A percentile compares a stretch with the other conserved stretches of the same genome.
Conservation (phyloP, 257 asterid species). For the Solanum tacnaense region DNA sequence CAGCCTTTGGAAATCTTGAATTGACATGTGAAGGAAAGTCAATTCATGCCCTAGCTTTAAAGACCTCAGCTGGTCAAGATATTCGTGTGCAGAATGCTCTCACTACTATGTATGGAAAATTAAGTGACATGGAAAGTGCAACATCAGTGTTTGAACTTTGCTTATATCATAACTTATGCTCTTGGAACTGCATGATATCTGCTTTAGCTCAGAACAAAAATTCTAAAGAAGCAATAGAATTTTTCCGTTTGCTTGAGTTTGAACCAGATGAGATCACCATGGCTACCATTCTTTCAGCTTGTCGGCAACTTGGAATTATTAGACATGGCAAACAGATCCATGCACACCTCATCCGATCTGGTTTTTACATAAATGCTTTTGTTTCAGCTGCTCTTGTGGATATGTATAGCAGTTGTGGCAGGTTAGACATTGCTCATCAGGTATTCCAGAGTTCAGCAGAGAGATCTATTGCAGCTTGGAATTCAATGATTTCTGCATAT, state of each 20-base stretch:
- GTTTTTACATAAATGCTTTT: constrained; percentile 27
- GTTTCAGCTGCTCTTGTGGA: constrained; percentile 46
- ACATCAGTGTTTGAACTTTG: constrained; percentile 33
- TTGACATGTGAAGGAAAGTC: constrained; percentile 26
- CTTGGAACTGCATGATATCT: constrained; percentile 61
- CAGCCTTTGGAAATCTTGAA: constrained; percentile 55
- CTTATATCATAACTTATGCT: constrained; percentile 37
- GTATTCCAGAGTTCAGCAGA: constrained; percentile 26
- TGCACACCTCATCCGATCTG: constrained; percentile 33
- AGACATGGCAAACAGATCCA: constrained; percentile 52
- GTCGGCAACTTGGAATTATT: constrained; percentile 44
- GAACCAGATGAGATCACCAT: constrained; percentile 57
- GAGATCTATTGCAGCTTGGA: constrained; percentile 47
- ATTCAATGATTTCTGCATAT: constrained; percentile 53
- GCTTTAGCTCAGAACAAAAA: constrained; percentile 55
- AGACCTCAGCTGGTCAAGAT: constrained; percentile 26
- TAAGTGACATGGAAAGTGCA: constrained; percentile 48
- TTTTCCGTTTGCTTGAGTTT: constrained; percentile 41
- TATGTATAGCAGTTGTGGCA: constrained; percentile 67
- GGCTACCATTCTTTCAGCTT: constrained; percentile 54
- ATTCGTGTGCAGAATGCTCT: constrained; percentile 46
- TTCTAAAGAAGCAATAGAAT: constrained; percentile 39
- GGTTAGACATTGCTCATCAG: constrained; percentile 35
- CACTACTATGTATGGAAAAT: constrained; percentile 60
- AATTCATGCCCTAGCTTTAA: constrained; percentile 41